Evolutionary conservation across 2,329 filamentous ascomycete genomes (phyloP).

Genomic region (Pseudocercospora cruenta): DNA sequence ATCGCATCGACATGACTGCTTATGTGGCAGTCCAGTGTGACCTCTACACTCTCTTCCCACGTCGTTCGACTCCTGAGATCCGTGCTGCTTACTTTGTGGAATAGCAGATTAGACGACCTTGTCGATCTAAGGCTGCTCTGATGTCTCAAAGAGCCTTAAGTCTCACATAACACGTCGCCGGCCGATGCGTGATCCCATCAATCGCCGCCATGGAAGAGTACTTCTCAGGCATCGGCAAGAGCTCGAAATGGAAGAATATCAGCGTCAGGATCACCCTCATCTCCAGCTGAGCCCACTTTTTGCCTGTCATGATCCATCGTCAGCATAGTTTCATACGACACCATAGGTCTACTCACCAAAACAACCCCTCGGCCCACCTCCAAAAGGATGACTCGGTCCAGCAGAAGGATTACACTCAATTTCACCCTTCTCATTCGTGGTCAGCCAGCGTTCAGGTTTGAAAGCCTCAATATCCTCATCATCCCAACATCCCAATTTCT

Average conservation of each 20-base stretch:
- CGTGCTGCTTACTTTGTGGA: no score
- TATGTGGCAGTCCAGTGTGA: no score
- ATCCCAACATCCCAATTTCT: slow-evolving; percentile 8
- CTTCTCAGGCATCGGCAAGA: slow-evolving; percentile 29
- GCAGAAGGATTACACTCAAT: background rate
- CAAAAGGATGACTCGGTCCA: slow-evolving; percentile 6
- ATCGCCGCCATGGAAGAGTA: slow-evolving; percentile 29
- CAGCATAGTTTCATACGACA: background rate
- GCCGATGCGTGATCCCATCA: slow-evolving; percentile 37
- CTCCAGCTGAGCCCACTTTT: slow-evolving; percentile 8
- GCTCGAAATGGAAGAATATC: slow-evolving; percentile 31
- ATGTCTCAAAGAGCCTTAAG: slow-evolving; percentile 1
- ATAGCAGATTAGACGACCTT: no score
- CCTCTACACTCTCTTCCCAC: no score
- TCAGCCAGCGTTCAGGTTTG: slow-evolving; percentile 7
- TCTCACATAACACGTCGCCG: slow-evolving; percentile 36
- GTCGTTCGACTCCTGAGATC: no score
- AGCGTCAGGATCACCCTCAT: slow-evolving; percentile 12
- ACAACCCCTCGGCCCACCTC: slow-evolving; percentile 8
- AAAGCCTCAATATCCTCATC: slow-evolving; percentile 4
- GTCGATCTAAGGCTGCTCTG: no score
- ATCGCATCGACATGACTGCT: no score
- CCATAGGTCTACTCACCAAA: background rate
- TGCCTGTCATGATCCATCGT: background rate
- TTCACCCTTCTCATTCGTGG: background rate